Evolutionary conservation across 495 filamentous ascomycete species (phyloP).

Genomic region (Bryoglossum gracile): DNA sequence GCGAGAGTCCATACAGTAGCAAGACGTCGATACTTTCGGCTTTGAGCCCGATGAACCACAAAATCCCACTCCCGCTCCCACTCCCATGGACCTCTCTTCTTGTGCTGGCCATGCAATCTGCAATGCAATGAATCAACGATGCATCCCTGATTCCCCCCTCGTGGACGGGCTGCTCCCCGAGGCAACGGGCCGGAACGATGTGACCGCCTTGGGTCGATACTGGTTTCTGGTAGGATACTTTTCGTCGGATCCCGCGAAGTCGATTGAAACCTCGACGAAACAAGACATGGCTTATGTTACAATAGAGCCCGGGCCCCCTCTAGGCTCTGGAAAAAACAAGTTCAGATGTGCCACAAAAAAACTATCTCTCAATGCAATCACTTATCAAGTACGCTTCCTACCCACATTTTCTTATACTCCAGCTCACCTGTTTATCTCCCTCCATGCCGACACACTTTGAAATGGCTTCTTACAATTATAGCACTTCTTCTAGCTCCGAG

Average conservation of each 20-base stretch:
- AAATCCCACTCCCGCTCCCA: too few relatives aligned
- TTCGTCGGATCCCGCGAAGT: background rate
- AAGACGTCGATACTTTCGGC: too few relatives aligned
- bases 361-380: slow-evolving; percentile 8
- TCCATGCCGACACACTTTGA: slow-evolving; percentile 20
- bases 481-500: slow-evolving; percentile 38
- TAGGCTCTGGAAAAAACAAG: slow-evolving; percentile 2
- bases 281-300: slow-evolving; percentile 20
- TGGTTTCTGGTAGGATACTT: slow-evolving; percentile 5
- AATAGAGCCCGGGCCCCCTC: slow-evolving; percentile 2
- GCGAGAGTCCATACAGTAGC: background rate
- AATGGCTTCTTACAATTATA: slow-evolving; percentile 41
- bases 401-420: slow-evolving; percentile 4
- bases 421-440: slow-evolving; percentile 11
- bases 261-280: slow-evolving; percentile 28
- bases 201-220: background rate
- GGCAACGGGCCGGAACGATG: slow-evolving; percentile 4
- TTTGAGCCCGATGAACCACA: too few relatives aligned
- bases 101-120: too few relatives aligned
- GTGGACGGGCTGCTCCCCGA: background rate
- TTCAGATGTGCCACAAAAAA: slow-evolving; percentile 11
- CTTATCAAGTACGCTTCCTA: slow-evolving; percentile 11
- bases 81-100: too few relatives aligned
- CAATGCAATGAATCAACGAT: too few relatives aligned
- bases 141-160: too few relatives aligned